These are phyloP conservation scores for Rhododendron williamsianum DNA, from an alignment of 148 eudicot species.

Conservation along the genomic window DNA sequence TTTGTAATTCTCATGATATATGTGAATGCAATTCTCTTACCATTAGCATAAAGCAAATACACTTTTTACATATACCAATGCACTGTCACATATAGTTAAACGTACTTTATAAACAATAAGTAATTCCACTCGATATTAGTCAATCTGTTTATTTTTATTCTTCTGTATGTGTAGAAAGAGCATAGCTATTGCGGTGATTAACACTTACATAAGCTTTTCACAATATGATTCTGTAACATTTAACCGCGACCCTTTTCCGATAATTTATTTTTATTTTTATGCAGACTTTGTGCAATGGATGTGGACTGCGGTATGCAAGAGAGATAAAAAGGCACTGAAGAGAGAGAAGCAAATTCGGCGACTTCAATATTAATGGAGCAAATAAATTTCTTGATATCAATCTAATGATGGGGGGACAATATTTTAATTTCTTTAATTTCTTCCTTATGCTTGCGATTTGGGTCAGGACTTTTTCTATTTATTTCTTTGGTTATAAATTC, in stretches of 20 bases:
- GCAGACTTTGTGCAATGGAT: slow-evolving; percentile 8
- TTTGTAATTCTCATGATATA: neutral
- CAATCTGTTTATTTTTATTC: too few species aligned
- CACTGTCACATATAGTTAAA: too few species aligned
- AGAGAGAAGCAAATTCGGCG: neutral
- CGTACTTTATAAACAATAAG: too few species aligned
- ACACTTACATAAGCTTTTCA: neutral
- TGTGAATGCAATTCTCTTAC: neutral
- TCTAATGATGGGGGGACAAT: neutral
- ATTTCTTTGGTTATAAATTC: neutral
- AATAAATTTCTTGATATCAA: neutral
- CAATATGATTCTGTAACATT: neutral
- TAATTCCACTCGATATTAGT: too few species aligned
- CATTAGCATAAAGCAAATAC: too few species aligned
- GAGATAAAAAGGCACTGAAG: neutral
- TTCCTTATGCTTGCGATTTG: neutral
- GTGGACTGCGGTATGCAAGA: slow-evolving; percentile 4
- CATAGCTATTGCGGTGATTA: neutral
- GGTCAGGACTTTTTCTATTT: neutral
- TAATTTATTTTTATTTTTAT: neutral
- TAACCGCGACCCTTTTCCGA: neutral
- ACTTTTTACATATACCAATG: too few species aligned
- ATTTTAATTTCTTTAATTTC: neutral
- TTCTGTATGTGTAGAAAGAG: too few species aligned
- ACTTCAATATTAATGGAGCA: neutral